These are phyloP conservation scores for Isabelozyma rhagii DNA, from an alignment of 805 yeast species.

Conservation along the genomic window DNA sequence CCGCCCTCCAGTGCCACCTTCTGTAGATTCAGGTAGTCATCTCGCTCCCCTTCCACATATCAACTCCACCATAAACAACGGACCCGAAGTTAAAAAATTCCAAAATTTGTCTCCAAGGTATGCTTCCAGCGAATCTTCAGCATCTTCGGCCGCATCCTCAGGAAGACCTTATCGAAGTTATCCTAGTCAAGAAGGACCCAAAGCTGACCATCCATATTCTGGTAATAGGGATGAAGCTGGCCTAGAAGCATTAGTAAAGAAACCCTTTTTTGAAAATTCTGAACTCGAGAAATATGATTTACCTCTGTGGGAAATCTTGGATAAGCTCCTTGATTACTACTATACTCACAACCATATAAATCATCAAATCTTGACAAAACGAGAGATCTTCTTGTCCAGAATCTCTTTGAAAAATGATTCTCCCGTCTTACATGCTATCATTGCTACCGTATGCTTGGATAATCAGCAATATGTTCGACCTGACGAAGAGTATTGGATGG, in stretches of 20 bases:
- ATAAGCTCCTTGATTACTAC: conserved; percentile 18
- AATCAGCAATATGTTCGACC: conserved; percentile 4
- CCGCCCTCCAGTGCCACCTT: too few relatives aligned
- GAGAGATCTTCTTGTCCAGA: conserved; percentile 13
- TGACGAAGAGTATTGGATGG: conserved; percentile 20
- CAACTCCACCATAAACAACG: not conserved
- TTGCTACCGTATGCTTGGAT: conserved; percentile 14
- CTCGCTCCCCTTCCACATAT: too few relatives aligned
- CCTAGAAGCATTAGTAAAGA: not conserved
- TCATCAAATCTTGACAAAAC: conserved; percentile 18
- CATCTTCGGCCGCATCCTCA: not conserved
- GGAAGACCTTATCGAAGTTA: not conserved
- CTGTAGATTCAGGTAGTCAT: too few relatives aligned
- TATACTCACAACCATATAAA: conserved; percentile 17
- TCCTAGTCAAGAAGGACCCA: not conserved
- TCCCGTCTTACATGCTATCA: conserved; percentile 22
- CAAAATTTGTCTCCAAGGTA: not conserved
- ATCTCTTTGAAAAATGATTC: conserved; percentile 17
- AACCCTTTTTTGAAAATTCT: not conserved
- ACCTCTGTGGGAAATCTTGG: conserved; percentile 18
- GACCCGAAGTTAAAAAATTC: conserved; percentile 1
- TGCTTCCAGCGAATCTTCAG: not conserved
- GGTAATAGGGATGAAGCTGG: not conserved
- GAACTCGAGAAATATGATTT: conserved; percentile 18
- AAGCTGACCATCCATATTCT: not conserved